Conservation (phyloP, 164 flowering plant species). For the Buxus sempervirens region DNA sequence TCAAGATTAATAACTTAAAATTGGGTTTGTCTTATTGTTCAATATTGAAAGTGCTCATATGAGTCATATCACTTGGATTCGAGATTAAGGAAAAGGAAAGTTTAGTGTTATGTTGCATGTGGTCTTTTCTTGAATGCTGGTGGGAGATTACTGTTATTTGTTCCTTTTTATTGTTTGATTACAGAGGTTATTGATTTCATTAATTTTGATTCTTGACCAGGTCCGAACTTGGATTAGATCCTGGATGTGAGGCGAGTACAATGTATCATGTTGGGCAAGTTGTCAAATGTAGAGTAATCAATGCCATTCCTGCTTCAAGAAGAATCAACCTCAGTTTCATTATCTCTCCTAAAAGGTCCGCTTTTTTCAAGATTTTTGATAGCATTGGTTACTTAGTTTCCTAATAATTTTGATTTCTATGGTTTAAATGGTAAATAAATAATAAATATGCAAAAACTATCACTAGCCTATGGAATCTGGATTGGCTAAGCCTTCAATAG, state of each 20-base stretch:
- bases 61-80: no score
- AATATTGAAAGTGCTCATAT: no score
- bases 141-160: not conserved
- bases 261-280: constrained; percentile 92
- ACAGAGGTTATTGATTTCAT: not conserved
- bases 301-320: constrained; percentile 55
- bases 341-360: constrained; percentile 69
- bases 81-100: no score
- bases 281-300: constrained; percentile 83
- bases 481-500: no score
- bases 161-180: constrained; percentile 6
- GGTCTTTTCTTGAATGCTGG: not conserved
- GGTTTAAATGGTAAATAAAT: no score
- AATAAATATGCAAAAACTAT: no score
- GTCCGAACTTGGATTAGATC: constrained; percentile 81
- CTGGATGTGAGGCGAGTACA: constrained; percentile 59
- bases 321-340: constrained; percentile 81
- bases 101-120: no score
- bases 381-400: no score
- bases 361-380: constrained; percentile 3
- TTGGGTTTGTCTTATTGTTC: no score
- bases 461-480: no score
- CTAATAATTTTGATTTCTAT: no score
- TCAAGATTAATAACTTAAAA: no score
- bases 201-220: constrained; percentile 34